These are phyloP conservation scores for Pneumocystis jirovecii DNA, from an alignment of 1,139 yeast species.

Conservation along the genomic window DNA sequence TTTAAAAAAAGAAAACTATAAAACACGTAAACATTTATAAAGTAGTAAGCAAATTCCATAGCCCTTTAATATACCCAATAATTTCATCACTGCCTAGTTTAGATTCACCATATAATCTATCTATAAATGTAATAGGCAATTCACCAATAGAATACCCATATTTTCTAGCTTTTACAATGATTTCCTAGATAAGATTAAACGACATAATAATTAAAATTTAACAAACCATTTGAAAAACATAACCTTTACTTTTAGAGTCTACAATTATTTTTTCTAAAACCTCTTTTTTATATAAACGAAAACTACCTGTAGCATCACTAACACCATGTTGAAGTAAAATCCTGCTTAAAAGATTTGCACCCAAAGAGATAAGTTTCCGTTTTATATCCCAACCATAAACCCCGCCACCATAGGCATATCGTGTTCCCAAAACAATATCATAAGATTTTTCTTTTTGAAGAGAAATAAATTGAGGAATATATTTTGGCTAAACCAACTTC, in stretches of 20 bases:
- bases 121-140: constrained; percentile 68
- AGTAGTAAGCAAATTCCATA: neutral
- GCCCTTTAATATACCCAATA: constrained; percentile 59
- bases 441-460: constrained; percentile 50
- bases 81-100: constrained; percentile 75
- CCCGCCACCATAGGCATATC: constrained; percentile 72
- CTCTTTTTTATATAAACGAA: constrained; percentile 59
- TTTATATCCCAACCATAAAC: constrained; percentile 78
- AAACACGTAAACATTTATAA: neutral
- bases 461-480: constrained; percentile 60
- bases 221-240: constrained; percentile 58
- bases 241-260: constrained; percentile 63
- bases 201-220: neutral
- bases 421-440: constrained; percentile 75
- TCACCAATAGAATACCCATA: constrained; percentile 61
- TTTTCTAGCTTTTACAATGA: constrained; percentile 71
- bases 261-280: constrained; percentile 53
- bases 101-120: constrained; percentile 65
- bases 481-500: constrained; percentile 34
- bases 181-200: constrained; percentile 28
- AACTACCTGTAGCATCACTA: constrained; percentile 66
- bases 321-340: constrained; percentile 59
- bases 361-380: constrained; percentile 64
- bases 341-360: constrained; percentile 67
- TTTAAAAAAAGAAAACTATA: neutral